These are phyloP conservation scores for Tremella fuciformis DNA, from an alignment of 768 basidiomycete species.

Conservation along the genomic window DNA sequence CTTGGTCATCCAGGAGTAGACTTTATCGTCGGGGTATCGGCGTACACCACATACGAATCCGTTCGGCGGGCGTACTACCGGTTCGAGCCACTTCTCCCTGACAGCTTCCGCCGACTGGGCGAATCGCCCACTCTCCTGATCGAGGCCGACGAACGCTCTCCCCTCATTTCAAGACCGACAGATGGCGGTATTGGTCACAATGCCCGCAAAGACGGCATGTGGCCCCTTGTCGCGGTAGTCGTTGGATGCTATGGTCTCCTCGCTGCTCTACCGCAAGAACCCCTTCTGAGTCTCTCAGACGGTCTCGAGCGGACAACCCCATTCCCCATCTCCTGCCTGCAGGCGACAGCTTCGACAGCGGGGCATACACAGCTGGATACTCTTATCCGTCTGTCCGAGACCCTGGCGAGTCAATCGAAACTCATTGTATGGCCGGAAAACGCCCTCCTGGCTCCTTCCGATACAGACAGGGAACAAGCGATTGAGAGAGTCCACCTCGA, in stretches of 20 bases:
- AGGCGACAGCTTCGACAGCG: not conserved
- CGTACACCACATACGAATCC: conserved; percentile 6
- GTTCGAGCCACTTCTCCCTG: not conserved
- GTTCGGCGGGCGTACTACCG: not conserved
- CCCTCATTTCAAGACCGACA: no score
- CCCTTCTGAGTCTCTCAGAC: not conserved
- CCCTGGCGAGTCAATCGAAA: conserved; percentile 13
- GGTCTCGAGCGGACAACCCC: conserved; percentile 12
- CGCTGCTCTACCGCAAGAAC: not conserved
- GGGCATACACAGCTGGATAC: not conserved
- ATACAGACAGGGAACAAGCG: conserved; percentile 5
- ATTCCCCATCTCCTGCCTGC: conserved; percentile 15
- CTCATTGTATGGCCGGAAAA: conserved; percentile 21
- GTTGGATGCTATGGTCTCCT: no score
- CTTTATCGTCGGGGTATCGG: conserved; percentile 10
- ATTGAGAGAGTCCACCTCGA: conserved; percentile 10
- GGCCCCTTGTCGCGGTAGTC: no score
- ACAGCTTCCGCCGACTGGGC: no score
- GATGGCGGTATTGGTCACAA: no score
- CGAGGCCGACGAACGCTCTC: no score
- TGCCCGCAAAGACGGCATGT: no score
- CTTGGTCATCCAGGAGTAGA: conserved; percentile 14
- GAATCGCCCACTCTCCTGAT: no score
- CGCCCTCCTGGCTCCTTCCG: not conserved
- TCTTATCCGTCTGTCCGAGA: conserved; percentile 4